Evolutionary conservation across 805 yeast species (phyloP), one percentile per base, ranked within the genome.

Genomic region (Starmera quercuum): DNA sequence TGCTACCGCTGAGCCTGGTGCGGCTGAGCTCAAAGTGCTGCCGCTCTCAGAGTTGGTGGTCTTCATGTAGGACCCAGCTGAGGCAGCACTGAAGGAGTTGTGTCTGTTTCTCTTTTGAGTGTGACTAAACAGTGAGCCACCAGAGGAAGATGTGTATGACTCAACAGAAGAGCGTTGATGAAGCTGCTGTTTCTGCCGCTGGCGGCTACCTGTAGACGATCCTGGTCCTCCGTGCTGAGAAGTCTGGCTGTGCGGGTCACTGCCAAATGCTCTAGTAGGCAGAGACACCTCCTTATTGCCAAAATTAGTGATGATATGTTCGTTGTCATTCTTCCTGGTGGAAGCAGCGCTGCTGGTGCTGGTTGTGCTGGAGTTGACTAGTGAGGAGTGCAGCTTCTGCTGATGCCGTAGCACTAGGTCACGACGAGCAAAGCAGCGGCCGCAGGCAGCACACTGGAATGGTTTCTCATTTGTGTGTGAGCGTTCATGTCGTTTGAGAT

Each of bases 391-490:
- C 23, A 92, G 71, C 53, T 92, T 92, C 59, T 87, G 97, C 61
- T 86, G 95, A 63, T 92, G 98, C 39, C 98, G 72, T 35, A 92
- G 68, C 20, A 92, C 86, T 52, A 83, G 66, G 54, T 83, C 90
- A 36, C 97, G 64, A 36, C 98, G 67, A 5, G 97, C 97, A 63
- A 92, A 90, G 53, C 95, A 83, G 32, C 97, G 75, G 22, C 95
- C 97, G 59, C 97, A 90, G 7, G 88, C 88, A 2, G 95, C 94
- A 61, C 98, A 90, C 53, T 85, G 92, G 61, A 82, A 90, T 1
- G 97, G 97, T 54, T 87, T 87, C 58, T 88, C 97, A 55, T 88
- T 85, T 8, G 98, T 90, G 56, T 90, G 98, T 1, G 94, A 80
- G 26, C 97, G 66, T 48, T 87, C 94, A 53, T 90, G 98, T 37